phyloP scores from a whole-genome alignment of 169 alveolate genomes.

The Eimeria necatrix region DNA sequence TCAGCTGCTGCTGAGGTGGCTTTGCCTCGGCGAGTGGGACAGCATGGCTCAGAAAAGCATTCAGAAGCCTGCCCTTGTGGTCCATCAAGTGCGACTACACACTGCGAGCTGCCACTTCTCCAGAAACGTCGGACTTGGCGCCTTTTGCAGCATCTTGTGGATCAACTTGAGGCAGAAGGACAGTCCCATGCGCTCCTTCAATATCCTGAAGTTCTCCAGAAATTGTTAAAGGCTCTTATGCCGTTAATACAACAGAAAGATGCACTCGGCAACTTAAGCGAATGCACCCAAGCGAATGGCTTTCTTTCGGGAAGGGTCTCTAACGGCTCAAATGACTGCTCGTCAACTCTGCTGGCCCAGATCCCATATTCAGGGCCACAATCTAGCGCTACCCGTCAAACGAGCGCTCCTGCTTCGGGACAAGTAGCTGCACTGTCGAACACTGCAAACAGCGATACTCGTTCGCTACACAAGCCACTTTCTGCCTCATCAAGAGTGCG shows the following conservation, averaged over 20 bases:
- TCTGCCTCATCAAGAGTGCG: not conserved
- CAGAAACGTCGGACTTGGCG: conserved; percentile 65
- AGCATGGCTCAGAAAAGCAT: not conserved
- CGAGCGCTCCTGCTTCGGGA: not conserved
- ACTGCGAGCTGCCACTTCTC: conserved; percentile 36
- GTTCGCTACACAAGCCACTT: not conserved
- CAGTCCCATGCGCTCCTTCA: conserved; percentile 35
- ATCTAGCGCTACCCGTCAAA: not conserved
- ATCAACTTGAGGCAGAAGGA: conserved; percentile 48
- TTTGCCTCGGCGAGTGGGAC: not conserved
- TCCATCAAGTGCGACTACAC: not conserved
- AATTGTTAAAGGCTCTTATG: conserved; percentile 43
- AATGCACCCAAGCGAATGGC: not conserved
- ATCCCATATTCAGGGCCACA: not conserved
- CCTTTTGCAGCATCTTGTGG: conserved; percentile 69
- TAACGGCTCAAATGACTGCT: not conserved
- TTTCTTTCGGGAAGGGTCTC: not conserved
- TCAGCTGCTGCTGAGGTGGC: not conserved
- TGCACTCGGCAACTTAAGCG: not conserved
- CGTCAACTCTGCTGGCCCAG: not conserved
- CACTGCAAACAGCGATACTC: not conserved
- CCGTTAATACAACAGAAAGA: conserved; percentile 8
- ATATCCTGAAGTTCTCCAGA: conserved; percentile 45
- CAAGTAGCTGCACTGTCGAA: not conserved
- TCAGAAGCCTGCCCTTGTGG: not conserved